These are phyloP conservation scores for Cyberlindnera euphorbiiphila DNA, from an alignment of 805 yeast species.

Conservation along the genomic window DNA sequence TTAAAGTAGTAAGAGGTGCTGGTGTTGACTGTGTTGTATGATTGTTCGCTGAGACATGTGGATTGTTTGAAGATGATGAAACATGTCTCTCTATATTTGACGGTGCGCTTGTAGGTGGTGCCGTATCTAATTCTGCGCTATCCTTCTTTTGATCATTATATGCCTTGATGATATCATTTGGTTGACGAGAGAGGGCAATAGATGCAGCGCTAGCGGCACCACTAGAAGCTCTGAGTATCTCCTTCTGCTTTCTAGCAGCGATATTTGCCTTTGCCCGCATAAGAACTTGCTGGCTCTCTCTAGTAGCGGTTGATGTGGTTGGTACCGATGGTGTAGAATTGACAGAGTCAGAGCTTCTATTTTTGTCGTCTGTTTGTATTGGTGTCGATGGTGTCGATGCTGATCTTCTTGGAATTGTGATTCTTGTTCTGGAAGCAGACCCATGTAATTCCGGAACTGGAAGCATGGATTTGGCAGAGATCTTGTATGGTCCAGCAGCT, in stretches of 20 bases:
- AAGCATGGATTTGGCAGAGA: constrained; percentile 76
- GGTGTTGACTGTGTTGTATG: constrained; percentile 5
- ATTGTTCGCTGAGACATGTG: constrained; percentile 1
- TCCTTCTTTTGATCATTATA: constrained; percentile 13
- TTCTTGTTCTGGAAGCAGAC: constrained; percentile 17
- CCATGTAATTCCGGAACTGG: constrained; percentile 52
- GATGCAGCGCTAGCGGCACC: constrained; percentile 29
- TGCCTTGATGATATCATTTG: constrained; percentile 26
- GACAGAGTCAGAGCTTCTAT: constrained; percentile 8
- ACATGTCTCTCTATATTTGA: constrained; percentile 9
- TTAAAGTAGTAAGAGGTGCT: constrained; percentile 5
- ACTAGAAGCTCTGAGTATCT: constrained; percentile 15
- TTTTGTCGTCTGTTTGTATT: constrained; percentile 4
- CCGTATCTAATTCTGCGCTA: neutral
- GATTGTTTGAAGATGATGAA: constrained; percentile 5
- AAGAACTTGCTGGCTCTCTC: constrained; percentile 26
- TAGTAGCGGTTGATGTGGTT: constrained; percentile 15
- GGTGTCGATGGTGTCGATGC: constrained; percentile 26
- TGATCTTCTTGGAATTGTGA: constrained; percentile 24
- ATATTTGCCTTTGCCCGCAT: constrained; percentile 27
- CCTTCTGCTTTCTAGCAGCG: constrained; percentile 28
- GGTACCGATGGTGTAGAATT: constrained; percentile 17
- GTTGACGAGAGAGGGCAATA: constrained; percentile 27
- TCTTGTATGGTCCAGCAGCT: constrained; percentile 64
- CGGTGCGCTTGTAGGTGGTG: constrained; percentile 11